These are phyloP conservation scores for Laetiporus sulphureus DNA, from an alignment of 1,284 basidiomycete species.

Conservation along the genomic window DNA sequence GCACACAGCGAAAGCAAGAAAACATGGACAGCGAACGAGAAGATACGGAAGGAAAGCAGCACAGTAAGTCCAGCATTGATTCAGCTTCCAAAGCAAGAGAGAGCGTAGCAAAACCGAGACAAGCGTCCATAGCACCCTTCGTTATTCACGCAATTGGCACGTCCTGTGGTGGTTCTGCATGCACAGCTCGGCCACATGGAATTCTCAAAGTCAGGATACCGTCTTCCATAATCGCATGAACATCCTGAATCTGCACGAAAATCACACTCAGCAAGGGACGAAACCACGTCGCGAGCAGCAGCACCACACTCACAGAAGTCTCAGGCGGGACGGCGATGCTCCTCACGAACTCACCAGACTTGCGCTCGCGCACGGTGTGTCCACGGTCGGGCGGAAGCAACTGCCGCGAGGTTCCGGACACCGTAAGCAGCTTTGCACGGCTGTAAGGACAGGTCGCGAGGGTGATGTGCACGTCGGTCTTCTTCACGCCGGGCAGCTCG, in stretches of 20 bases:
- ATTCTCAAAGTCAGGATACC: conserved; percentile 26
- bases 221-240: conserved; percentile 22
- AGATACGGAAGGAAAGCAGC: too few relatives aligned
- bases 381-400: conserved; percentile 27
- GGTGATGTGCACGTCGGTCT: conserved; percentile 42
- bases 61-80: too few relatives aligned
- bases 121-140: too few relatives aligned
- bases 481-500: conserved; percentile 58
- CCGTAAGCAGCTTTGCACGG: conserved; percentile 46
- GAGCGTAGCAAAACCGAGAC: too few relatives aligned
- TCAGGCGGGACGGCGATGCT: conserved; percentile 50
- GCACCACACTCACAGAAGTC: conserved; percentile 41
- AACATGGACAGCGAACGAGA: too few relatives aligned
- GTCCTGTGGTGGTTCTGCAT: conserved; percentile 16
- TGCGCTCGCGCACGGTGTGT: conserved; percentile 39
- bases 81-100: too few relatives aligned
- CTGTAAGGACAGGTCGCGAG: conserved; percentile 50
- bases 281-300: not conserved
- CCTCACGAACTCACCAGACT: conserved; percentile 44
- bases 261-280: conserved; percentile 5
- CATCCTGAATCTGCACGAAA: conserved; percentile 17
- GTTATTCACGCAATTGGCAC: too few relatives aligned
- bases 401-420: conserved; percentile 37
- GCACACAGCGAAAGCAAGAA: too few relatives aligned
- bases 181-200: conserved; percentile 16